Evolutionary conservation across 2,329 filamentous ascomycete genomes (phyloP).

Genomic region (Fusarium solani-melongenae): DNA sequence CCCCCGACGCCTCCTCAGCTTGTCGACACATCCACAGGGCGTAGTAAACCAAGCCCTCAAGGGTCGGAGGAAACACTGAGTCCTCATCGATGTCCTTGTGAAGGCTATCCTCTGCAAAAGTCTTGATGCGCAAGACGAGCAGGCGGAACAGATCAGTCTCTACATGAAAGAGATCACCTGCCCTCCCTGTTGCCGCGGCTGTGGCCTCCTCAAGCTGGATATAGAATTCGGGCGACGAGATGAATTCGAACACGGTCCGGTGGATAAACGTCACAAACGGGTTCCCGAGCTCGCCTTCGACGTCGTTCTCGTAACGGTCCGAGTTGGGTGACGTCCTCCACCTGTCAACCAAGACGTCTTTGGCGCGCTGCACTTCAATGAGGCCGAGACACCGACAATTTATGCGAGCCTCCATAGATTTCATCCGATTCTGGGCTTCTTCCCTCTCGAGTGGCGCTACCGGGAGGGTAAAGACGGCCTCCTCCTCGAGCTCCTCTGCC

Average conservation of each 20-base stretch:
- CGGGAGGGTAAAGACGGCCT: background rate
- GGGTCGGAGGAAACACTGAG: background rate
- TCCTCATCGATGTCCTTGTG: rapidly evolving
- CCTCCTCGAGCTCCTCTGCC: background rate
- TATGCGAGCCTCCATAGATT: background rate
- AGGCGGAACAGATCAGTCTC: background rate
- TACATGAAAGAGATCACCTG: background rate
- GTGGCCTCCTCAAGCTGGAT: background rate
- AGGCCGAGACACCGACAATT: background rate
- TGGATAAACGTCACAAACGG: background rate
- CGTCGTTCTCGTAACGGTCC: background rate
- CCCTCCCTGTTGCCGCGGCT: background rate
- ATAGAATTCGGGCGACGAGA: background rate
- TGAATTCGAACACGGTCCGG: background rate
- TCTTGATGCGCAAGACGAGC: background rate
- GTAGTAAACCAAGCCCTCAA: background rate
- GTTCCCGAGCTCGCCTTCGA: background rate
- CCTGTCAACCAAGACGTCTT: no score
- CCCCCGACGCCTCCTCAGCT: background rate
- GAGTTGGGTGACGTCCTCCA: no score
- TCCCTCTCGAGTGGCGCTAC: no score
- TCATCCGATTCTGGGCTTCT: background rate
- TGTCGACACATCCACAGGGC: background rate
- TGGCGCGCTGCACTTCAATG: background rate
- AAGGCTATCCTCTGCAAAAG: background rate